Percentiles rank a stretch among this genome's conserved stretches.
Evolutionary conservation across 1,284 basidiomycete species (phyloP).

Genomic region (Boletus holoroseus): DNA sequence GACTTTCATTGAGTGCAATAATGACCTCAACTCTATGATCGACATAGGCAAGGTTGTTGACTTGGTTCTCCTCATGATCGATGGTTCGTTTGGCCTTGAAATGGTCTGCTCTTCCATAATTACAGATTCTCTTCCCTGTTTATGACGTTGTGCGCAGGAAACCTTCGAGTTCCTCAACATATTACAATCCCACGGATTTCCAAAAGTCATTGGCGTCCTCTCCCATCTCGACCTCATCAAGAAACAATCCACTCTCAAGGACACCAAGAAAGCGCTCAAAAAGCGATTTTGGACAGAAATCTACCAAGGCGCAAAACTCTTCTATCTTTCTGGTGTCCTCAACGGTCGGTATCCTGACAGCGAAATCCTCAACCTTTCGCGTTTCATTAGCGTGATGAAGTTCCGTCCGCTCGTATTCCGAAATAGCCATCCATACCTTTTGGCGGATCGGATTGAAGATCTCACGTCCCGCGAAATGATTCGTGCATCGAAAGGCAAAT

Average conservation of each 20-base stretch:
- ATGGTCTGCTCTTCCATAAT: constrained; percentile 60
- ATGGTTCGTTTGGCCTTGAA: constrained; percentile 97
- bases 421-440: constrained; percentile 91
- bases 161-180: constrained; percentile 98
- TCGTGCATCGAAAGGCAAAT: constrained; percentile 75
- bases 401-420: constrained; percentile 97
- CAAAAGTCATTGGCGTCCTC: constrained; percentile 95
- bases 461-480: constrained; percentile 86
- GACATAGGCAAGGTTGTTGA: constrained; percentile 97
- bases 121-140: background rate
- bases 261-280: constrained; percentile 93
- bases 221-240: constrained; percentile 98
- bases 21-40: constrained; percentile 97
- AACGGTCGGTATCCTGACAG: constrained; percentile 98
- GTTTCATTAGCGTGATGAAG: constrained; percentile 98
- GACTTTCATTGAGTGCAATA: constrained; percentile 97
- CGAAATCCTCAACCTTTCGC: constrained; percentile 92
- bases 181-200: constrained; percentile 95
- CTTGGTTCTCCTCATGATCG: constrained; percentile 94
- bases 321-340: constrained; percentile 95
- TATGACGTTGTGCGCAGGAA: constrained; percentile 55
- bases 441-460: constrained; percentile 96
- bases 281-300: constrained; percentile 99
- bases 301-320: constrained; percentile 97
- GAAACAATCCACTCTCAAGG: constrained; percentile 80